phyloP scores from a whole-genome alignment of 345 rosid species.

The Lepidium aucheri region DNA sequence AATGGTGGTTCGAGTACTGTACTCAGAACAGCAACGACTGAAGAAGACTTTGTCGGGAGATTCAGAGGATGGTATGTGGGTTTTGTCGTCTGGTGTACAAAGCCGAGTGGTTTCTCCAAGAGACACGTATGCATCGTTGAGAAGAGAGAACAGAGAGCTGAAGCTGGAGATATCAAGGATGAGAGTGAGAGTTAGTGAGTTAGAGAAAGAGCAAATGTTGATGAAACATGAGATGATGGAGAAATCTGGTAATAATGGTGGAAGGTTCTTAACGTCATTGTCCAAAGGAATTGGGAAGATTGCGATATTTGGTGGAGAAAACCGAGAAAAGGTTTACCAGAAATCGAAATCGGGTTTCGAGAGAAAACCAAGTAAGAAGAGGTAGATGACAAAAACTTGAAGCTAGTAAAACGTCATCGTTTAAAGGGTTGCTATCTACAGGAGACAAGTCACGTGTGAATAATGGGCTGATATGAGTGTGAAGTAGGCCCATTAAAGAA shows the following conservation, averaged over 20 bases:
- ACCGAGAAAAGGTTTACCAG: slow-evolving; percentile 43
- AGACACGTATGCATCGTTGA: slow-evolving; percentile 79
- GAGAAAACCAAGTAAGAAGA: slow-evolving; percentile 41
- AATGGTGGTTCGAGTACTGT: slow-evolving; percentile 21
- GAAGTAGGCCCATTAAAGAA: slow-evolving; percentile 17
- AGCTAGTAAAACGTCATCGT: slow-evolving; percentile 5
- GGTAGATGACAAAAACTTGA: background rate
- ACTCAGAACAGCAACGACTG: slow-evolving; percentile 32
- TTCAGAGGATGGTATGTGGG: slow-evolving; percentile 46
- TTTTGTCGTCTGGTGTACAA: slow-evolving; percentile 55
- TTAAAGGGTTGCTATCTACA: background rate
- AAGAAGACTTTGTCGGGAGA: slow-evolving; percentile 56
- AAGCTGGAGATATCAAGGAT: slow-evolving; percentile 93
- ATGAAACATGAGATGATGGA: slow-evolving; percentile 82
- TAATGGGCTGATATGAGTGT: slow-evolving; percentile 11
- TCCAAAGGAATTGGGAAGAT: slow-evolving; percentile 78
- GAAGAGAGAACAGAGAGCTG: slow-evolving; percentile 94
- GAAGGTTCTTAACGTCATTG: slow-evolving; percentile 55
- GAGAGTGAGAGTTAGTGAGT: slow-evolving; percentile 88
- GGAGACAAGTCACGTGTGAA: slow-evolving; percentile 15
- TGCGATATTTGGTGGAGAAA: slow-evolving; percentile 49
- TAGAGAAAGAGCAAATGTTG: slow-evolving; percentile 79
- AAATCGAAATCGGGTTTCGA: slow-evolving; percentile 42
- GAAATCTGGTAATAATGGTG: slow-evolving; percentile 53
- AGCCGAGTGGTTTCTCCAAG: slow-evolving; percentile 87